Evolutionary conservation across 345 rosid genomes (phyloP).

Genomic region (Pistacia integerrima): DNA sequence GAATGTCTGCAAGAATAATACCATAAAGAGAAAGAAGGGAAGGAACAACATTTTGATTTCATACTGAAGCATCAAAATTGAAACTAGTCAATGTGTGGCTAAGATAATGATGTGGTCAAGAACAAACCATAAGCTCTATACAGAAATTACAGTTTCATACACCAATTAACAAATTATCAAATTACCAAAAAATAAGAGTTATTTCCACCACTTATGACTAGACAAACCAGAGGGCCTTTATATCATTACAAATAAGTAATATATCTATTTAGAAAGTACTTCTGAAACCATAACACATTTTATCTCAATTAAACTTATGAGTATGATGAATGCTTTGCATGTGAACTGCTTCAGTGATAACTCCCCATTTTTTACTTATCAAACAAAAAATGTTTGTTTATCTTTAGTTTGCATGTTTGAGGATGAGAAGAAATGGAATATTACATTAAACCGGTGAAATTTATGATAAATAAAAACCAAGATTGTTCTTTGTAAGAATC

Average conservation of each 20-base stretch:
- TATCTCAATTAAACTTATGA: neutral
- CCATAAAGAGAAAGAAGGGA: constrained; percentile 14
- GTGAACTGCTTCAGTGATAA: neutral
- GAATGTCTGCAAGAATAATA: constrained; percentile 41
- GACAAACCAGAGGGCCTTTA: neutral
- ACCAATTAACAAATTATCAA: neutral
- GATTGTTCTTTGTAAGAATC: neutral
- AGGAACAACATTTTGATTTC: neutral
- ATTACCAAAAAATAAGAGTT: neutral
- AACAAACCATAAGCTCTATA: too few relatives aligned
- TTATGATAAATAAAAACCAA: neutral
- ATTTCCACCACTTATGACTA: neutral
- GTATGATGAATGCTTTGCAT: too few relatives aligned
- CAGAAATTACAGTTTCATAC: neutral
- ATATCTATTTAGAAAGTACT: neutral
- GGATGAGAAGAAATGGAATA: neutral
- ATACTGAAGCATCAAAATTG: neutral
- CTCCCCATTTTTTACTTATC: neutral
- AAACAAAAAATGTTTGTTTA: neutral
- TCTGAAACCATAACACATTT: neutral
- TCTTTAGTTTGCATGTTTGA: neutral
- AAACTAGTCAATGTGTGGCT: neutral
- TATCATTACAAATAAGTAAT: neutral
- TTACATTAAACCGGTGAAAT: neutral
- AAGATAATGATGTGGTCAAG: too few relatives aligned